Conservation (phyloP, 768 basidiomycete genomes). For the Termitomyces sp. region DNA sequence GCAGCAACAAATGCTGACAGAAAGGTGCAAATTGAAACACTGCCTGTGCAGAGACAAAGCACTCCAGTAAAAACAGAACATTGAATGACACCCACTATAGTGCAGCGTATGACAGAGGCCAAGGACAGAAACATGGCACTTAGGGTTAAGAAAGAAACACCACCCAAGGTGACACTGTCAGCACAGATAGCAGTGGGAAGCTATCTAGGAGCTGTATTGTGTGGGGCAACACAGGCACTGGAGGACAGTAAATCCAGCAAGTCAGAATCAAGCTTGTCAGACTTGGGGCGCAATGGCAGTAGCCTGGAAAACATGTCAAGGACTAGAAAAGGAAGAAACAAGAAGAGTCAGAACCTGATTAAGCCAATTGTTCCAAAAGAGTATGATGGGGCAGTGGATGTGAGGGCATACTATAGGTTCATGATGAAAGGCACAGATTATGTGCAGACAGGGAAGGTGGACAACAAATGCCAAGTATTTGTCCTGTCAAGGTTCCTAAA, state of each 20-base stretch:
- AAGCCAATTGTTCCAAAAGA: constrained; percentile 12
- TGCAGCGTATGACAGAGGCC: background rate
- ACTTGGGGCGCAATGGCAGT: background rate
- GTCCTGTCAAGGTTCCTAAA: constrained; percentile 25
- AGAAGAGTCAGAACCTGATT: background rate
- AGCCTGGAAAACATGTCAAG: background rate
- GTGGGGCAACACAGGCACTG: too few relatives aligned
- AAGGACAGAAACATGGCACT: too few relatives aligned
- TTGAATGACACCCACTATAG: background rate
- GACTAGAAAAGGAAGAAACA: background rate
- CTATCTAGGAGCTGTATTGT: too few relatives aligned
- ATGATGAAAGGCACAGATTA: constrained; percentile 20
- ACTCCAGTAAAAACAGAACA: too few relatives aligned
- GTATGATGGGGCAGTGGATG: constrained; percentile 22
- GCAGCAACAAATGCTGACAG: too few relatives aligned
- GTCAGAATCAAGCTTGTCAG: background rate
- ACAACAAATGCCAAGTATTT: constrained; percentile 5
- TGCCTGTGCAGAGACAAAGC: too few relatives aligned
- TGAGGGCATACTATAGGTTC: constrained; percentile 19
- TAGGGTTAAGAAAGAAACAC: too few relatives aligned
- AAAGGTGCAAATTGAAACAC: too few relatives aligned
- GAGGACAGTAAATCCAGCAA: too few relatives aligned
- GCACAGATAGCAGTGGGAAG: too few relatives aligned
- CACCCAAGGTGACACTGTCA: too few relatives aligned
- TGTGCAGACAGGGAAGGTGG: constrained; percentile 17